Conservation (phyloP, 495 filamentous ascomycete genomes). For the Astrothelium macrocarpum region DNA sequence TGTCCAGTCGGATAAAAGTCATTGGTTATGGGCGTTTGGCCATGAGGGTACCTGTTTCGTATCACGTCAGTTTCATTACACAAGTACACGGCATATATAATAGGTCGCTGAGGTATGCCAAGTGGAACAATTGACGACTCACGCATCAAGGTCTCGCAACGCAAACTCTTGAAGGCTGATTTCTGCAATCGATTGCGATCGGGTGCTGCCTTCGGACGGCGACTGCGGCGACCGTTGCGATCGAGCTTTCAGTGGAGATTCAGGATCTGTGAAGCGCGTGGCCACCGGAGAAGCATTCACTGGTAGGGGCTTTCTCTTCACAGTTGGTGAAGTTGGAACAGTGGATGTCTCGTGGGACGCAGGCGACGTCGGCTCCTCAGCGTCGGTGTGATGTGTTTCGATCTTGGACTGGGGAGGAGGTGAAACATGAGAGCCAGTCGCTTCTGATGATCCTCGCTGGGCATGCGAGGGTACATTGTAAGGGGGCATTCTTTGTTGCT, state of each 20-base stretch:
- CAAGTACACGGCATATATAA: background rate
- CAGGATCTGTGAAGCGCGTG: slow-evolving; percentile 16
- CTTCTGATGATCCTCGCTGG: background rate
- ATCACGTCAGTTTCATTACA: background rate
- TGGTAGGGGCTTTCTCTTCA: background rate
- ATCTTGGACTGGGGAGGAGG: background rate
- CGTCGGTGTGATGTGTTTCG: background rate
- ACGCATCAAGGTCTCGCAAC: slow-evolving; percentile 27
- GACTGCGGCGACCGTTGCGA: slow-evolving; percentile 14
- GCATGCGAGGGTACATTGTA: slow-evolving; percentile 1
- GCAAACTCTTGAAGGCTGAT: slow-evolving; percentile 18
- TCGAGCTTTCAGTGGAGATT: slow-evolving; percentile 9
- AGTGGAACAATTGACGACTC: slow-evolving; percentile 9
- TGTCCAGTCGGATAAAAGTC: background rate
- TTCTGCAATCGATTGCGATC: slow-evolving; percentile 8
- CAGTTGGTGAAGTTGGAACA: background rate
- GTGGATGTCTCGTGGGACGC: background rate
- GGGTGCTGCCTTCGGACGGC: slow-evolving; percentile 16
- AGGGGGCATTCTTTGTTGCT: slow-evolving; percentile 5
- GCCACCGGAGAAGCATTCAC: slow-evolving; percentile 23
- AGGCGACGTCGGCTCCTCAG: background rate
- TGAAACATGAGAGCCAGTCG: slow-evolving; percentile 5
- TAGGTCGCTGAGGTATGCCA: background rate
- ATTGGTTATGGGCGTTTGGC: slow-evolving; percentile 6
- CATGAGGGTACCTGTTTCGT: slow-evolving; percentile 7